Conservation (phyloP, 2,329 filamentous ascomycete species). For the Fusarium aywerte region DNA sequence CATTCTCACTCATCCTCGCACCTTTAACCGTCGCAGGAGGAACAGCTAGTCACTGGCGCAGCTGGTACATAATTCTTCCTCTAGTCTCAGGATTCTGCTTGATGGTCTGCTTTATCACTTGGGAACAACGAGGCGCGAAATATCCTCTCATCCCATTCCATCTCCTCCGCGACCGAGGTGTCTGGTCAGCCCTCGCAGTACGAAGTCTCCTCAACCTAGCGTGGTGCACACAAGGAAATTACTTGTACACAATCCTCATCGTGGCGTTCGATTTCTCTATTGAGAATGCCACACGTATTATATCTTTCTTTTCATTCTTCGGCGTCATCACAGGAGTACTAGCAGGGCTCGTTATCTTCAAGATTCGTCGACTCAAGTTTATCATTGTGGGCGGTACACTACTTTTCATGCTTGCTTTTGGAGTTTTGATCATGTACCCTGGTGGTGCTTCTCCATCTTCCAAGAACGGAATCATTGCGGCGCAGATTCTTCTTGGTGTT, state of each 20-base stretch:
- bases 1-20: constrained; percentile 60
- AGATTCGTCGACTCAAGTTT: constrained; percentile 64
- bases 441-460: constrained; percentile 57
- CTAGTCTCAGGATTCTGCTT: constrained; percentile 62
- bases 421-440: constrained; percentile 65
- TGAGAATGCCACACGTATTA: constrained; percentile 65
- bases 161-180: constrained; percentile 67
- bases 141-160: constrained; percentile 67
- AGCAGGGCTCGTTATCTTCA: constrained; percentile 63
- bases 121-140: constrained; percentile 62
- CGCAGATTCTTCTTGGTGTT: constrained; percentile 66
- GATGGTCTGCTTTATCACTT: constrained; percentile 62
- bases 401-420: constrained; percentile 67
- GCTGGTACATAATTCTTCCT: constrained; percentile 61
- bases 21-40: constrained; percentile 67
- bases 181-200: constrained; percentile 70
- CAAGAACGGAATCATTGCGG: constrained; percentile 64
- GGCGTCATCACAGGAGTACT: constrained; percentile 66
- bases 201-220: constrained; percentile 60
- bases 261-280: constrained; percentile 68
- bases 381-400: constrained; percentile 68
- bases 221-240: constrained; percentile 69
- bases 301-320: constrained; percentile 64
- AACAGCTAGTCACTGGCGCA: constrained; percentile 59
- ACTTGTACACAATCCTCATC: constrained; percentile 67